phyloP scores from a whole-genome alignment of 371 early-diverging fungal genomes.

The Lichtheimia hyalospora region DNA sequence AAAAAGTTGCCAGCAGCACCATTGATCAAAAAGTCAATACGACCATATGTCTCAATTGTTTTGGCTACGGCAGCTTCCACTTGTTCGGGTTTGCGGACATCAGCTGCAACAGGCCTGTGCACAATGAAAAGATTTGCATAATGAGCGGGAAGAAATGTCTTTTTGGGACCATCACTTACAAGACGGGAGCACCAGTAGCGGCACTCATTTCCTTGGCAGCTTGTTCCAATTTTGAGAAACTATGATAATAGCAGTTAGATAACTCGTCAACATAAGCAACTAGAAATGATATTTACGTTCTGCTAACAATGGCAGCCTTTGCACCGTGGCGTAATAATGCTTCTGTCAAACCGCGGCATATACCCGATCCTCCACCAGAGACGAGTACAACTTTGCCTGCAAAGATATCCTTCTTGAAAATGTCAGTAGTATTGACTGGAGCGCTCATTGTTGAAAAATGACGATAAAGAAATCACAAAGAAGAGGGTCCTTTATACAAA shows the following conservation, averaged over 20 bases:
- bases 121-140: background rate
- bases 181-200: conserved; percentile 54
- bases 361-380: conserved; percentile 65
- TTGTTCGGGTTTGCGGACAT: conserved; percentile 65
- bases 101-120: conserved; percentile 54
- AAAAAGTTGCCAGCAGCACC: conserved; percentile 84
- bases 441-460: conserved; percentile 7
- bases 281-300: conserved; percentile 42
- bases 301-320: conserved; percentile 65
- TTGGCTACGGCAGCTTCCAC: conserved; percentile 63
- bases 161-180: conserved; percentile 25
- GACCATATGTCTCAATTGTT: conserved; percentile 65
- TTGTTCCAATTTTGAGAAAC: conserved; percentile 59
- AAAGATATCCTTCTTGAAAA: conserved; percentile 45
- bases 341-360: conserved; percentile 78
- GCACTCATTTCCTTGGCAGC: conserved; percentile 68
- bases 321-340: conserved; percentile 77
- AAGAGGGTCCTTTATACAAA: no score
- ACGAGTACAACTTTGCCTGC: conserved; percentile 45
- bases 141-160: no score
- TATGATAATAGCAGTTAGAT: conserved; percentile 1
- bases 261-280: background rate
- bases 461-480: background rate
- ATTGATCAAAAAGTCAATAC: conserved; percentile 63
- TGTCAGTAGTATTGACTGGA: conserved; percentile 32